Base-by-base conservation (phyloP, 176 grass and related monocot species). In the Juncus effusus region DNA sequence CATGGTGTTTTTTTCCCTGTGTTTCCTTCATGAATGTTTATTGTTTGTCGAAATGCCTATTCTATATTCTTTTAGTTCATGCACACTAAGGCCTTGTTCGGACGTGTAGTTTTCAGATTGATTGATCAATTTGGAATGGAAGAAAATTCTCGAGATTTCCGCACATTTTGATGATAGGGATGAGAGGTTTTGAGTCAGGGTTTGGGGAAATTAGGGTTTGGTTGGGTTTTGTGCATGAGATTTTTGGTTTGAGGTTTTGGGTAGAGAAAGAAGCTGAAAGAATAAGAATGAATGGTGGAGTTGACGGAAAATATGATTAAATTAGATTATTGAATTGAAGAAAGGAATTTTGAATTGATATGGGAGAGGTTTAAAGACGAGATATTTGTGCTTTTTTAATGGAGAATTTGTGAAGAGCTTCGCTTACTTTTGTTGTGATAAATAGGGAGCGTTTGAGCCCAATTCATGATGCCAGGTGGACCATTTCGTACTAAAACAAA, bases 401-500 rank as follows among this genome's bases (percentile, higher is more conserved):
- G 44, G 28, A 67, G 7, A 14, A 73, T 13, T 19, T 67, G 19
- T 54, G 53, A 2, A 19, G 35, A 35, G 35, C 56, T 5, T 72
- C 54, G 14, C 63, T 60, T 77, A 84, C 84, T 74, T 36, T 10
- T 68, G 3, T 14, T 75, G 3, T 7, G 12, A 10, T 3, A 14
- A 19, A 41, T 10, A 51, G 56, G 62, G 54, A 72, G 36, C 60
- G 16, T 63, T 5, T 63, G 63, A 35, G 54, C 35, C 39, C 4
- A 59, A 51, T 40, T 78, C 56, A 13, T 9, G 9, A 69, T 54
- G 19, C 63, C 41, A 51, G 56, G 28, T 2, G 36, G 7, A 7
- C 38, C 88, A 84, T 87, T 70, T 50, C 70, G 10, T 16, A 13
- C 4, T 3, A 61, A 2, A 9, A 47, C 44, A 47, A 5, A 47